Base-by-base conservation (phyloP, 345 rosid species). In the Salix dunnii region DNA sequence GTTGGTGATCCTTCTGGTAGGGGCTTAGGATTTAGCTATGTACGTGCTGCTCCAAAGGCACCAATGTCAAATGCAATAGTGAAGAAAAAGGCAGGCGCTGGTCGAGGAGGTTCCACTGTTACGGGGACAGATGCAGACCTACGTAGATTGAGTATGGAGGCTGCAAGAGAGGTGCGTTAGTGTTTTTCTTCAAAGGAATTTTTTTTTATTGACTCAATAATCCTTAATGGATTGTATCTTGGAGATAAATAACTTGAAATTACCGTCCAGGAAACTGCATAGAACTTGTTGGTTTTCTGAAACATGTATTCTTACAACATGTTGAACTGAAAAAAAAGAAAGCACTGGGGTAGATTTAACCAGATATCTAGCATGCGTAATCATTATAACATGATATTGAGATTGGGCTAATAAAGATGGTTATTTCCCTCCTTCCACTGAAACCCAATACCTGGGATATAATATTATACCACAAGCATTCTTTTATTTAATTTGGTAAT, bases 41-140 rank as follows among this genome's bases (percentile, higher is more conserved):
- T 96, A 21, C 93, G 96, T 78, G 87, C 91, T 70, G 86, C 91
- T 85, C 94, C 95, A 64, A 96, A 96, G 85, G 92, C 96, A 79
- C 91, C 98, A 53, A 69, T 91, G 89, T 87, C 94, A 31, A 93
- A 88, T 71, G 90, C 97, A 77, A 77, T 86, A 82, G 73, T 82
- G 68, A 96, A 91, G 84, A 96, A 91, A 86, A 96, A 96, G 75
- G 88, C 93, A 77, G 96, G 94, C 67, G 92, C 92, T 55, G 81
- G 84, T 84, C 91, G 95, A 73, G 97, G 96, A 79, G 95, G 92
- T 79, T 84, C 99, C 76, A 90, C 92, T 49, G 97, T 96, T 43
- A 93, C 99, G 72, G 98, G 99, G 67, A 93, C 99, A 70, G 99
- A 96, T 92, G 98, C 99, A 77, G 99, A 96, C 84, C 91, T 96